Percentiles rank a stretch among this genome's conserved stretches.
Conservation (phyloP, 352 stramenopile species). For the Pythium vanterpoolii region DNA sequence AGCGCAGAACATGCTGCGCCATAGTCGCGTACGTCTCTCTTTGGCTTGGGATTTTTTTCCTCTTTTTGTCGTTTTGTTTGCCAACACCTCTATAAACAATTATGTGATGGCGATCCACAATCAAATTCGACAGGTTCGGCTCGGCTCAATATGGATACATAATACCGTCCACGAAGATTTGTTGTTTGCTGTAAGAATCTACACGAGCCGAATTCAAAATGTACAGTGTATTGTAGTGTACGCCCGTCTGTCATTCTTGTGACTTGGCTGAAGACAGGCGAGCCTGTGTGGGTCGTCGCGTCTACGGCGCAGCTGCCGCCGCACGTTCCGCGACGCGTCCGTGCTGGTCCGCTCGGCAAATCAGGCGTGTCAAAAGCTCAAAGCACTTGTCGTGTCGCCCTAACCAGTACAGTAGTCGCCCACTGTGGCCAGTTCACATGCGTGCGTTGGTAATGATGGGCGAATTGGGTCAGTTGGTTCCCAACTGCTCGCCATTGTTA, state of each 20-base stretch:
- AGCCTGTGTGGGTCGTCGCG: no score
- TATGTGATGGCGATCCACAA: background rate
- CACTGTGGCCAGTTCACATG: background rate
- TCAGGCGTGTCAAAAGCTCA: background rate
- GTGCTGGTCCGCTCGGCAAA: constrained; percentile 2
- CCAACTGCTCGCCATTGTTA: background rate
- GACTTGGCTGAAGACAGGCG: background rate
- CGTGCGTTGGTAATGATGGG: background rate
- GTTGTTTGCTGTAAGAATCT: background rate
- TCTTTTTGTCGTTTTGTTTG: background rate
- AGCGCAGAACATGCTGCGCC: background rate
- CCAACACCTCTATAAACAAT: background rate
- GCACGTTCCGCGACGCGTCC: background rate
- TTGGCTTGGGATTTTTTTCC: background rate
- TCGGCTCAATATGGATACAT: background rate
- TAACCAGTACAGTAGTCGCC: background rate
- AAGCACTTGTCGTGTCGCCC: background rate
- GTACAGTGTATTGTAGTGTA: background rate
- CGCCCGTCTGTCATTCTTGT: background rate
- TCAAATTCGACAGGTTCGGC: background rate
- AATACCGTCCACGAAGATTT: background rate
- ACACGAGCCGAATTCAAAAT: background rate
- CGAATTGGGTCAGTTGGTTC: no score
- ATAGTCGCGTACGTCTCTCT: background rate
- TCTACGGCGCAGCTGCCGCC: background rate